Evolutionary conservation across 495 filamentous ascomycete species (phyloP).

Genomic region (Penicillium riverlandense): DNA sequence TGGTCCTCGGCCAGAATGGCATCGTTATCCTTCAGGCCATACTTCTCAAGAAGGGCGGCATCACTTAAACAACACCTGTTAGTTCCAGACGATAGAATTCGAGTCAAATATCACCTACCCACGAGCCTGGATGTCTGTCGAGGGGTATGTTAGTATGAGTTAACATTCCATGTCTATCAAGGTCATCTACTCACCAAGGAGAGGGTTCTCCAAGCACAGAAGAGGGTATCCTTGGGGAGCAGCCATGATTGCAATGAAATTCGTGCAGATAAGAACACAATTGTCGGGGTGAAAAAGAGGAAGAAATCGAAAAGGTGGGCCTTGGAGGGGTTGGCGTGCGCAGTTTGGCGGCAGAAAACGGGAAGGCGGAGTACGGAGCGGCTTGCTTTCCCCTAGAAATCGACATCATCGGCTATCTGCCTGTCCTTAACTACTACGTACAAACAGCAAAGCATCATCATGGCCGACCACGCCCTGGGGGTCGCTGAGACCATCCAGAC

Average conservation of each 20-base stretch:
- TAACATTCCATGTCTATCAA: too few species aligned
- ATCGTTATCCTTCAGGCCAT: constrained; percentile 89
- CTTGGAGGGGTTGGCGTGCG: neutral
- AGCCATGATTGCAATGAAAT: constrained; percentile 37
- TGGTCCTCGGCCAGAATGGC: constrained; percentile 93
- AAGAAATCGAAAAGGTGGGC: constrained; percentile 8
- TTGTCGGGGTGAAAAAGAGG: constrained; percentile 2
- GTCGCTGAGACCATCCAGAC: constrained; percentile 72
- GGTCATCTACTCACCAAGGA: constrained; percentile 61
- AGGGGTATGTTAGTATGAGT: constrained; percentile 4
- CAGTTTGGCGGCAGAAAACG: too few species aligned
- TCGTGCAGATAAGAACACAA: too few species aligned
- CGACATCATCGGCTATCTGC: too few species aligned
- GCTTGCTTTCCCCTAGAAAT: constrained; percentile 5
- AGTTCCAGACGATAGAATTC: too few species aligned
- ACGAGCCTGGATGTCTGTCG: constrained; percentile 81
- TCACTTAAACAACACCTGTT: constrained; percentile 25
- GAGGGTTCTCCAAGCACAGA: constrained; percentile 89
- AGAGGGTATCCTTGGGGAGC: constrained; percentile 70
- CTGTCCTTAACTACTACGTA: too few species aligned
- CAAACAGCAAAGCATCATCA: neutral
- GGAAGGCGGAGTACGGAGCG: constrained; percentile 14
- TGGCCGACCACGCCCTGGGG: constrained; percentile 46
- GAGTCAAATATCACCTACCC: constrained; percentile 38
- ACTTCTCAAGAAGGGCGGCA: constrained; percentile 78